phyloP scores from a whole-genome alignment of 2,329 filamentous ascomycete species.

The Penicillium sp. region DNA sequence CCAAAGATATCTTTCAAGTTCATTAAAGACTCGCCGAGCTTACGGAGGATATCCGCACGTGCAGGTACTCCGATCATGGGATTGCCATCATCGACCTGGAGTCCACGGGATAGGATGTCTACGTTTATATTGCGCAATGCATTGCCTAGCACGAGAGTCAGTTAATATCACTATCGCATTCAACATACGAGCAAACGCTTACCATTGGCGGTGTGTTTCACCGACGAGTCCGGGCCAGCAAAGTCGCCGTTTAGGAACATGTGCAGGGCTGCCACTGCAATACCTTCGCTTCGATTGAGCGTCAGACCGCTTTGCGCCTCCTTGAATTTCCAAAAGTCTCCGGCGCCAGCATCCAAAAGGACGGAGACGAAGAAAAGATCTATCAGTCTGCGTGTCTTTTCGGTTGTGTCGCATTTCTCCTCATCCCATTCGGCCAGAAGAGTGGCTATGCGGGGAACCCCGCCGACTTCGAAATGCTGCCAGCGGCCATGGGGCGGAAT shows the following conservation, averaged over 20 bases:
- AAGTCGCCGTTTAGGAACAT: slow-evolving; percentile 51
- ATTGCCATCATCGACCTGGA: slow-evolving; percentile 48
- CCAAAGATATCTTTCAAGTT: slow-evolving; percentile 44
- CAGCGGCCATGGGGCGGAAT: slow-evolving; percentile 60
- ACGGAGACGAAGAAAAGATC: slow-evolving; percentile 64
- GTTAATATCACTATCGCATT: not conserved
- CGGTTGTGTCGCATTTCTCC: slow-evolving; percentile 43
- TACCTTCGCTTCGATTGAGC: slow-evolving; percentile 51
- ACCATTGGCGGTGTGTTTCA: slow-evolving; percentile 37
- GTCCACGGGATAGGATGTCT: slow-evolving; percentile 36
- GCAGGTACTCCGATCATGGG: slow-evolving; percentile 49
- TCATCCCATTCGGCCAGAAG: slow-evolving; percentile 49
- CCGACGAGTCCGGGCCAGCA: slow-evolving; percentile 17
- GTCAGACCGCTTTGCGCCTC: slow-evolving; percentile 36
- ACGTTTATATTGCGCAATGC: slow-evolving; percentile 38
- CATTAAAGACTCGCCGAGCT: slow-evolving; percentile 45
- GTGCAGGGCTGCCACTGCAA: slow-evolving; percentile 51
- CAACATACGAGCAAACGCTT: slow-evolving; percentile 5
- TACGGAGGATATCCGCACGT: slow-evolving; percentile 43
- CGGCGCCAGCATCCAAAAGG: slow-evolving; percentile 56
- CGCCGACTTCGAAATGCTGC: slow-evolving; percentile 63
- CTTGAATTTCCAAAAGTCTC: slow-evolving; percentile 49
- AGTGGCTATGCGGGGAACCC: slow-evolving; percentile 48
- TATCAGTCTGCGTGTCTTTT: slow-evolving; percentile 54
- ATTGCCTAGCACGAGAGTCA: slow-evolving; percentile 18